Conservation (phyloP, 2,329 filamentous ascomycete species). For the Colletotrichum sp. region DNA sequence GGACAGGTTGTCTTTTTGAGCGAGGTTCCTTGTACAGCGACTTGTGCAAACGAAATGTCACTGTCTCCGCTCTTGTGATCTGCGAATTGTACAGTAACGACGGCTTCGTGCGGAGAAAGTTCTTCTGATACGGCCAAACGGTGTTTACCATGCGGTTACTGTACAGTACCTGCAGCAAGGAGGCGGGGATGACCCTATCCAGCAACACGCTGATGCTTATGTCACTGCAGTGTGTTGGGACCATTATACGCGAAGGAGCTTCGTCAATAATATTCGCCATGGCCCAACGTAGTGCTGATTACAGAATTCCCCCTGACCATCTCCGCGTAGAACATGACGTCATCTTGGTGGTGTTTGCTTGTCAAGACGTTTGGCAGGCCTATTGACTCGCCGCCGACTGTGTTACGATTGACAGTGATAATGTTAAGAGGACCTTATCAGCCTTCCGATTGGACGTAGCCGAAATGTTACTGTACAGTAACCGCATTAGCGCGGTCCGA, state of each 20-base stretch:
- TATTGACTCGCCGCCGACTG: not conserved
- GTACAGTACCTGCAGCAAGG: not conserved
- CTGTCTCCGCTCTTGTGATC: not conserved
- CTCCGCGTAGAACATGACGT: accelerated
- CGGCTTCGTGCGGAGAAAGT: not conserved
- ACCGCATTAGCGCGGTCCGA: not conserved
- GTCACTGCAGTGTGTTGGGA: not conserved
- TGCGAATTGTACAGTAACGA: not conserved
- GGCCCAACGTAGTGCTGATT: not conserved
- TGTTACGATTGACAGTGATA: not conserved
- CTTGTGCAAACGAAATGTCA: not conserved
- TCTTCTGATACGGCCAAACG: not conserved
- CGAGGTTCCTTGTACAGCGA: not conserved
- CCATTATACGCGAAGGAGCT: accelerated
- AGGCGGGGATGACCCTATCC: not conserved
- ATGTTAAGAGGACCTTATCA: accelerated
- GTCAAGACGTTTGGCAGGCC: not conserved
- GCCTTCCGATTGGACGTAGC: not conserved
- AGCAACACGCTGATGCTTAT: not conserved
- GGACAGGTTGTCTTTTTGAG: not conserved
- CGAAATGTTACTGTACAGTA: not conserved
- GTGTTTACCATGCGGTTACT: not conserved
- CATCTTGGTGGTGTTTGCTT: accelerated
- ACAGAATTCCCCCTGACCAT: not conserved
- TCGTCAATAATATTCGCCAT: not conserved